Evolutionary conservation across 768 basidiomycete genomes (phyloP), one percentile per base, ranked within the genome.

Genomic region (Tephrocybe rancida): DNA sequence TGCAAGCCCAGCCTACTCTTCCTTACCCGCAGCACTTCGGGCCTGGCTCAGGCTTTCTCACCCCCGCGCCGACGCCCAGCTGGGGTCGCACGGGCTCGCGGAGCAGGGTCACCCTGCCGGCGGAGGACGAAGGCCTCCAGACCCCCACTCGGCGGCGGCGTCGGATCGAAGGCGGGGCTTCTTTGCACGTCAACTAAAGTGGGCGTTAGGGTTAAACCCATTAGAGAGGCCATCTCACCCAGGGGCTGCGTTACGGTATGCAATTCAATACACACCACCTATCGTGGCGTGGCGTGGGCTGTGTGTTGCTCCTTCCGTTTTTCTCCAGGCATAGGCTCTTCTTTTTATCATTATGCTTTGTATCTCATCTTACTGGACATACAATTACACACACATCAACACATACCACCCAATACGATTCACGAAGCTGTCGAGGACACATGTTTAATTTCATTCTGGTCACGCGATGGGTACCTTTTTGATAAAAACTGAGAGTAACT

Each of bases 121-220:
- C 54, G 32, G 56, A 64, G 58, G 74, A 76, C 50, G 74, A 76
- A 54, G 80, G 77, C 50, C 65, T 70, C 56, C 72, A 77, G 61
- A 73, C 72, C 10, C 75, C 78, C 41, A 68, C 74, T 30, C 76
- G 84, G 63, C 70, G 81, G 61, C 76, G 84, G 64, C 76, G 83
- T 52, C 68, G 52, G 39, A 44, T 85, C 41, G 83, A 85, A 61
- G 77, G 78, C 48, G 83, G 84, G 34, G 77, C 61, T 53, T 70
- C 77, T 55, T 75, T 76, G 52, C 85, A 84, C 69, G 75, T 84
- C 62, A 80, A 80, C 65, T 85, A 75, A 61, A n/a, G n/a, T 18
- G 16, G 24, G 16, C 26, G 22, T 24, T 3, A 34, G 22, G 26
- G 42, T 25, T 32, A n/a, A n/a, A n/a, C n/a, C n/a, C n/a, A n/a